Evolutionary conservation across 2,329 filamentous ascomycete species (phyloP).

Genomic region (Remersonia thermophila): DNA sequence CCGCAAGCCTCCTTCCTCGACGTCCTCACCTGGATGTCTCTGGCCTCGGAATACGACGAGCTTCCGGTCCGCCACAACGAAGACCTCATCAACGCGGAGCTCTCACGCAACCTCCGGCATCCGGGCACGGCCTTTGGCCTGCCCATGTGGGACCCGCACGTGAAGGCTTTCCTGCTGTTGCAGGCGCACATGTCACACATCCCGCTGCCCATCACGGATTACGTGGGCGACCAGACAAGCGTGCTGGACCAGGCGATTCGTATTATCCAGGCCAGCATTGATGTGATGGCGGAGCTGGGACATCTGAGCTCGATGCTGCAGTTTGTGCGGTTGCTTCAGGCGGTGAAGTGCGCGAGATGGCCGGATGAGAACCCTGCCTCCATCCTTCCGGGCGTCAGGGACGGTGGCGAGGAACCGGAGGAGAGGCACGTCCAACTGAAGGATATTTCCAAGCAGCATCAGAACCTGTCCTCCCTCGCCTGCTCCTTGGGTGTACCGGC

Average conservation of each 20-base stretch:
- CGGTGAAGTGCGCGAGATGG: slow-evolving; percentile 88
- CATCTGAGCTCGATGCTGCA: slow-evolving; percentile 62
- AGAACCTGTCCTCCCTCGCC: slow-evolving; percentile 25
- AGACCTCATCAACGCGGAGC: slow-evolving; percentile 87
- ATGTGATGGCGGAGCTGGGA: slow-evolving; percentile 84
- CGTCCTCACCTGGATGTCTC: slow-evolving; percentile 82
- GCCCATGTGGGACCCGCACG: slow-evolving; percentile 97
- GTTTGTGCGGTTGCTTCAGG: slow-evolving; percentile 80
- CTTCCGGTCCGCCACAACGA: slow-evolving; percentile 96
- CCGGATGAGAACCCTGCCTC: slow-evolving; percentile 67
- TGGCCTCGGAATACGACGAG: slow-evolving; percentile 92
- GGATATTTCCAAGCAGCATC: slow-evolving; percentile 14
- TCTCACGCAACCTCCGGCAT: slow-evolving; percentile 68
- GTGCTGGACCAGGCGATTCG: slow-evolving; percentile 94
- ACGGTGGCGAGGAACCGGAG: slow-evolving; percentile 25
- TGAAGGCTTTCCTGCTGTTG: slow-evolving; percentile 86
- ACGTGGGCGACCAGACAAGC: slow-evolving; percentile 81
- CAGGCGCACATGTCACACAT: slow-evolving; percentile 93
- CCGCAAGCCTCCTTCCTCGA: slow-evolving; percentile 66
- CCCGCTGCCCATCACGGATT: slow-evolving; percentile 87
- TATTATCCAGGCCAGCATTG: slow-evolving; percentile 90
- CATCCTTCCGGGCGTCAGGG: slow-evolving; percentile 60
- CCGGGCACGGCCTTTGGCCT: slow-evolving; percentile 50
- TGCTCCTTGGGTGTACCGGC: slow-evolving; percentile 38
- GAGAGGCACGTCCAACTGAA: slow-evolving; percentile 32